These are phyloP conservation scores for Ceratocystis harringtonii DNA, from an alignment of 2,329 filamentous ascomycete species.

Conservation along the genomic window DNA sequence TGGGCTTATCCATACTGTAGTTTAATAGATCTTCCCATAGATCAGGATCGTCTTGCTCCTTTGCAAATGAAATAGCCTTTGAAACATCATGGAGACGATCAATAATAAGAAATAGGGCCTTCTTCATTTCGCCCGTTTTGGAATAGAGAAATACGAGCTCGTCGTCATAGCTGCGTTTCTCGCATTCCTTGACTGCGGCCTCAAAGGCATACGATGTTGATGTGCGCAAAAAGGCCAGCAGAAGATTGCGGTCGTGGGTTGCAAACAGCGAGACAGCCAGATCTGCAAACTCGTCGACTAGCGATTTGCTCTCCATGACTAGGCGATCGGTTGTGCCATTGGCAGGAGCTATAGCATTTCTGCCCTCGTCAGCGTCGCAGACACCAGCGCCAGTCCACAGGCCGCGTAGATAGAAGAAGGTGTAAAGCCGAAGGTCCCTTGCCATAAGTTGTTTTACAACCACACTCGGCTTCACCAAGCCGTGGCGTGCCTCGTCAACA, in stretches of 20 bases:
- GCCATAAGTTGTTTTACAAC: conserved; percentile 66
- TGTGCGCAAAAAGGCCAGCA: conserved; percentile 76
- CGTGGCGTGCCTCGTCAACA: conserved; percentile 80
- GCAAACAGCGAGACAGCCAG: conserved; percentile 77
- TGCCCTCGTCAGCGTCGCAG: conserved; percentile 28
- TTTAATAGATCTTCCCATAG: conserved; percentile 89
- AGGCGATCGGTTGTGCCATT: conserved; percentile 34
- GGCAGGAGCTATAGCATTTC: neutral
- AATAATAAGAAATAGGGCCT: conserved; percentile 82
- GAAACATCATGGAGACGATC: conserved; percentile 82
- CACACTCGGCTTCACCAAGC: conserved; percentile 60
- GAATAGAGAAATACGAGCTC: conserved; percentile 94
- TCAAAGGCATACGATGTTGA: conserved; percentile 85
- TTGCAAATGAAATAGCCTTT: conserved; percentile 86
- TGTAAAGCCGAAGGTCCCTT: conserved; percentile 54
- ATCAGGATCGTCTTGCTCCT: conserved; percentile 80
- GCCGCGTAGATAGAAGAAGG: conserved; percentile 81
- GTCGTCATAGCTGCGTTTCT: conserved; percentile 63
- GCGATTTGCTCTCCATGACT: conserved; percentile 43
- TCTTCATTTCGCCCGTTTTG: conserved; percentile 87
- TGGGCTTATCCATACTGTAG: conserved; percentile 95
- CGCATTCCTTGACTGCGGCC: conserved; percentile 63
- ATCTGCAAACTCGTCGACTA: conserved; percentile 80
- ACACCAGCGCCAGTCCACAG: conserved; percentile 68
- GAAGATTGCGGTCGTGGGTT: conserved; percentile 58